phyloP scores from a whole-genome alignment of 768 basidiomycete genomes.

The Boletus barrowsii region DNA sequence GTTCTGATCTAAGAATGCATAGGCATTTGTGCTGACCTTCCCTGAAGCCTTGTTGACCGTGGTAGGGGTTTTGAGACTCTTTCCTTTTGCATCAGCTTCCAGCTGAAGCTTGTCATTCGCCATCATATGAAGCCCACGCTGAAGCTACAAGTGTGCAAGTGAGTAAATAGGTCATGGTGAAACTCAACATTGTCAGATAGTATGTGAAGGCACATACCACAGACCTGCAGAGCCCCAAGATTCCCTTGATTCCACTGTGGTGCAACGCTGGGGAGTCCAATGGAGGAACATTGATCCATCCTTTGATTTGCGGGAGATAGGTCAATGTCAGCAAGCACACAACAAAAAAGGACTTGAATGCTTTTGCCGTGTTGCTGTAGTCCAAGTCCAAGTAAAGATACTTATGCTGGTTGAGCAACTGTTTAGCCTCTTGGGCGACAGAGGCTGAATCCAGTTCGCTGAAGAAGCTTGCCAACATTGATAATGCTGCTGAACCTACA shows the following conservation, averaged over 20 bases:
- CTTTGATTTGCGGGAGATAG: not conserved
- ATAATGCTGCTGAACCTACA: not conserved
- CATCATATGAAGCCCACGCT: too few relatives aligned
- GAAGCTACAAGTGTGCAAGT: too few relatives aligned
- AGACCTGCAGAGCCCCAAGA: not conserved
- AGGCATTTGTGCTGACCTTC: too few relatives aligned
- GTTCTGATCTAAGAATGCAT: too few relatives aligned
- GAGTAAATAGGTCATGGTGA: too few relatives aligned
- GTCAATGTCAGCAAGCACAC: not conserved
- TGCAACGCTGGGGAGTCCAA: not conserved
- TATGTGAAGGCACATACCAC: too few relatives aligned
- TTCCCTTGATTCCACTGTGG: not conserved
- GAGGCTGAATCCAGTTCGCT: not conserved
- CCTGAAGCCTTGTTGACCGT: too few relatives aligned
- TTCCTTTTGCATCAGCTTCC: too few relatives aligned
- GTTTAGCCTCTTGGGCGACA: rapidly evolving
- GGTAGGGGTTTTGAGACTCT: too few relatives aligned
- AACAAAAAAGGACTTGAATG: not conserved
- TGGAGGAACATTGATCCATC: not conserved
- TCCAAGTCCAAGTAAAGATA: not conserved
- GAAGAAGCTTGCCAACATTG: not conserved
- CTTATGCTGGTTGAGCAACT: not conserved
- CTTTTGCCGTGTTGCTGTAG: not conserved
- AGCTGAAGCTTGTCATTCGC: too few relatives aligned
- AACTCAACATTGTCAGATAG: too few relatives aligned